Conservation (phyloP, 2,329 filamentous ascomycete species). For the Alternaria angustiovoidea region DNA sequence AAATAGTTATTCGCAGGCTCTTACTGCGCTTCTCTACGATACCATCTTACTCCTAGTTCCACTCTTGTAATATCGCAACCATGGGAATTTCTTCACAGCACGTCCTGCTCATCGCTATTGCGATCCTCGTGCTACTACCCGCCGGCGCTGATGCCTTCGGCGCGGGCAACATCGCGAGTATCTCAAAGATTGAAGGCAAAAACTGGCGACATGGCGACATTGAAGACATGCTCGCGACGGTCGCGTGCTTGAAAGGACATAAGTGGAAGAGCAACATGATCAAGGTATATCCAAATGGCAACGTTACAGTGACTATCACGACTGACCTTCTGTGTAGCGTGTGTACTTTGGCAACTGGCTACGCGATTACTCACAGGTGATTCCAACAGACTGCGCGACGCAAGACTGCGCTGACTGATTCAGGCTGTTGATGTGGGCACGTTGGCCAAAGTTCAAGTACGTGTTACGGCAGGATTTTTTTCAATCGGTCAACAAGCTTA, state of each 20-base stretch:
- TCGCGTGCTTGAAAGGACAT: slow-evolving; percentile 55
- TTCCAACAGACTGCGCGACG: slow-evolving; percentile 38
- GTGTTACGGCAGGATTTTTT: slow-evolving; percentile 1
- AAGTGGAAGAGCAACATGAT: slow-evolving; percentile 58
- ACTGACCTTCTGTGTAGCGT: slow-evolving; percentile 39
- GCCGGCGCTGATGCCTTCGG: slow-evolving; percentile 54
- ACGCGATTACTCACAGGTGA: slow-evolving; percentile 63
- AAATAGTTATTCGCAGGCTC: slow-evolving; percentile 8
- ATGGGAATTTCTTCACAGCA: slow-evolving; percentile 48
- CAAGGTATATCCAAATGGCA: slow-evolving; percentile 39
- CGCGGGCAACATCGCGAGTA: slow-evolving; percentile 56
- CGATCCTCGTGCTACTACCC: slow-evolving; percentile 49
- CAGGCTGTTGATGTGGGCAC: slow-evolving; percentile 65
- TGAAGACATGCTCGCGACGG: slow-evolving; percentile 60
- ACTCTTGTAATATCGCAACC: slow-evolving; percentile 7
- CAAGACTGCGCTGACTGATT: slow-evolving; percentile 47
- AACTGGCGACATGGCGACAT: slow-evolving; percentile 64
- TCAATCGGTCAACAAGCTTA: slow-evolving; percentile 28
- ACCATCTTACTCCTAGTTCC: background rate
- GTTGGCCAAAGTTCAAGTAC: slow-evolving; percentile 58
- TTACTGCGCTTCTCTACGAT: slow-evolving; percentile 7
- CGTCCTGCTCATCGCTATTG: slow-evolving; percentile 47
- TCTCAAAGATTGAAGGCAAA: slow-evolving; percentile 54
- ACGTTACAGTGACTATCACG: background rate
- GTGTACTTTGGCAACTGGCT: slow-evolving; percentile 58